Evolutionary conservation across 768 basidiomycete genomes (phyloP).

Genomic region (Lactarius tabidus): DNA sequence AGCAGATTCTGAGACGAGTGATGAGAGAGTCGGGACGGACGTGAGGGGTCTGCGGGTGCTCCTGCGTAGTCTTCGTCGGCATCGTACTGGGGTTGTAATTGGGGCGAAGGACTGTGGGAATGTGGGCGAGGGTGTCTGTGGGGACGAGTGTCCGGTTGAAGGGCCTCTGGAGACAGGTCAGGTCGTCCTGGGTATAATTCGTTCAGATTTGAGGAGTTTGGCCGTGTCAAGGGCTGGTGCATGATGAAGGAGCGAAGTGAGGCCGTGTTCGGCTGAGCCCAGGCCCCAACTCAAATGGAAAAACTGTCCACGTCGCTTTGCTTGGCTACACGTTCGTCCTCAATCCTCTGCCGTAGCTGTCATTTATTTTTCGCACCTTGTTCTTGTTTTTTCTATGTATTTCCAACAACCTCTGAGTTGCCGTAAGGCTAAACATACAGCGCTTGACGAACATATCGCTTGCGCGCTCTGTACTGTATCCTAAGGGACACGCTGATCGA

Average conservation of each 20-base stretch:
- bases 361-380: too few species aligned
- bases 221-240: slow-evolving; percentile 15
- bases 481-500: too few species aligned
- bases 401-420: too few species aligned
- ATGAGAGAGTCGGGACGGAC: slow-evolving; percentile 14
- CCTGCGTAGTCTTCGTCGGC: slow-evolving; percentile 7
- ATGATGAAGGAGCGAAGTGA: slow-evolving; percentile 9
- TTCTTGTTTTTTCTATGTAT: too few species aligned
- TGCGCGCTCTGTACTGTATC: too few species aligned
- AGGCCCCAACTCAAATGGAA: not conserved
- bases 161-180: not conserved
- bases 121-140: slow-evolving; percentile 1
- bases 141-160: slow-evolving; percentile 1
- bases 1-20: slow-evolving; percentile 17
- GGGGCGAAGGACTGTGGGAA: slow-evolving; percentile 12
- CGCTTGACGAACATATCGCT: too few species aligned
- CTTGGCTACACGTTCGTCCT: too few species aligned
- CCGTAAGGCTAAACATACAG: too few species aligned
- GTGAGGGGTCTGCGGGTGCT: slow-evolving; percentile 9
- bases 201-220: slow-evolving; percentile 18
- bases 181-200: not conserved
- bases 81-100: slow-evolving; percentile 12
- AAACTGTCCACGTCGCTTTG: not conserved
- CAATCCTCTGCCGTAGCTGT: too few species aligned
- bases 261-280: not conserved